Evolutionary conservation across 2,329 filamentous ascomycete genomes (phyloP).

Genomic region (Zasmidium cellare): DNA sequence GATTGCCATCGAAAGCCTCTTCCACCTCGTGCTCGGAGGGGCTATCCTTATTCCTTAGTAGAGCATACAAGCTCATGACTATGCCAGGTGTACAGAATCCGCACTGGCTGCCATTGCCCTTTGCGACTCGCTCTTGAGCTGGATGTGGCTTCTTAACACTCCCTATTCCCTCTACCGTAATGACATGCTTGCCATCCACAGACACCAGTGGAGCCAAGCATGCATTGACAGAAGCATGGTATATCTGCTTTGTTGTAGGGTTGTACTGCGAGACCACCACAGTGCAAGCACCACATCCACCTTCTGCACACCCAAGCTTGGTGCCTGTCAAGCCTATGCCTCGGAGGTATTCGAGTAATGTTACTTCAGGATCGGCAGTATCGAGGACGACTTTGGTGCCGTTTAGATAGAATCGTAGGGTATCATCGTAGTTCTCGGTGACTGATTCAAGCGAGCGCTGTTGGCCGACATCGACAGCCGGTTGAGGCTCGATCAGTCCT

Average conservation of each 20-base stretch:
- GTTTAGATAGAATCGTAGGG: constrained; percentile 89
- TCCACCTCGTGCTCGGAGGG: constrained; percentile 83
- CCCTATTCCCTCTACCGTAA: constrained; percentile 95
- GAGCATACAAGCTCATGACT: constrained; percentile 93
- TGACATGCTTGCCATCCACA: constrained; percentile 95
- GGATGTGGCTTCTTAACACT: constrained; percentile 84
- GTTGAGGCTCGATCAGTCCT: constrained; percentile 53
- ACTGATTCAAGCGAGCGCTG: constrained; percentile 58
- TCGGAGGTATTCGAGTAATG: constrained; percentile 86
- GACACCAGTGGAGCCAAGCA: constrained; percentile 91
- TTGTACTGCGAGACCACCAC: constrained; percentile 94
- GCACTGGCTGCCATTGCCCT: constrained; percentile 89
- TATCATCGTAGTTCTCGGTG: constrained; percentile 80
- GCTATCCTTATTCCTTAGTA: constrained; percentile 78
- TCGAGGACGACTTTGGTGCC: constrained; percentile 86
- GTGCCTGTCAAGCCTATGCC: constrained; percentile 93
- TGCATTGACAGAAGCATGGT: constrained; percentile 95
- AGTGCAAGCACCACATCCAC: constrained; percentile 93
- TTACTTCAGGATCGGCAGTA: constrained; percentile 85
- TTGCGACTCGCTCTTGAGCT: constrained; percentile 85
- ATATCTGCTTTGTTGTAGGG: constrained; percentile 86
- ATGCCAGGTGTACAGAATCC: constrained; percentile 97
- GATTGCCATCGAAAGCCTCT: constrained; percentile 94
- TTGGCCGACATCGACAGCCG: constrained; percentile 48
- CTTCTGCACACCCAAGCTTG: constrained; percentile 94